These are phyloP conservation scores for Sugiyamaella marilandica DNA, from an alignment of 805 yeast genomes.

Conservation along the genomic window DNA sequence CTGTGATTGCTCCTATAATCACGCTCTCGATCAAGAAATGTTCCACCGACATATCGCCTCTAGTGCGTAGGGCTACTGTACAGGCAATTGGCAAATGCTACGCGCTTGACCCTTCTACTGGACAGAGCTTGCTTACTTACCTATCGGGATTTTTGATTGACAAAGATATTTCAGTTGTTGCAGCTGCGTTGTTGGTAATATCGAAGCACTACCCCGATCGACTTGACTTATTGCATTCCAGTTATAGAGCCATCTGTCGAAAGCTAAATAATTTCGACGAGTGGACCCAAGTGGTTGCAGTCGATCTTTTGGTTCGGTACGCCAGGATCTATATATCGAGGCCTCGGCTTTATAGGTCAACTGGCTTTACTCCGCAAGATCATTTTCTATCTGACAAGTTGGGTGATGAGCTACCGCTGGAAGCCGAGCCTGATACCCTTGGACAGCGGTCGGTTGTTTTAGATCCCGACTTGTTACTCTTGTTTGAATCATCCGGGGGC, in stretches of 20 bases:
- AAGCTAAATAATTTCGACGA: slow-evolving; percentile 53
- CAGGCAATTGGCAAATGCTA: slow-evolving; percentile 61
- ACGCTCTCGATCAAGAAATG: slow-evolving; percentile 66
- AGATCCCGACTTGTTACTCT: slow-evolving; percentile 54
- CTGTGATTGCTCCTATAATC: slow-evolving; percentile 76
- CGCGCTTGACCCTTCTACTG: slow-evolving; percentile 41
- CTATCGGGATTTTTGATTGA: slow-evolving; percentile 60
- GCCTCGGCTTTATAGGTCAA: slow-evolving; percentile 41
- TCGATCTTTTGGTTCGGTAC: slow-evolving; percentile 66
- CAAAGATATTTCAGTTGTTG: slow-evolving; percentile 59
- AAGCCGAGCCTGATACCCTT: slow-evolving; percentile 23
- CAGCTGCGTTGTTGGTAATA: slow-evolving; percentile 59
- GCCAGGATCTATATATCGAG: slow-evolving; percentile 53
- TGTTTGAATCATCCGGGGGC: slow-evolving; percentile 44
- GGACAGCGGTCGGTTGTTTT: slow-evolving; percentile 20
- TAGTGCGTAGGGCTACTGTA: slow-evolving; percentile 77
- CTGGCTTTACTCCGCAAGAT: not conserved
- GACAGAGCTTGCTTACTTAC: slow-evolving; percentile 46
- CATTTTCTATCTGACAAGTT: slow-evolving; percentile 3
- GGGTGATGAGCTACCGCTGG: slow-evolving; percentile 13
- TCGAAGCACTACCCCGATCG: slow-evolving; percentile 50
- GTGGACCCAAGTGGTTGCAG: slow-evolving; percentile 58
- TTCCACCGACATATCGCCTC: slow-evolving; percentile 63
- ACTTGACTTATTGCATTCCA: slow-evolving; percentile 66
- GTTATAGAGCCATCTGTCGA: slow-evolving; percentile 54